Evolutionary conservation across 805 yeast species (phyloP).

Genomic region (Candida tammaniensis): DNA sequence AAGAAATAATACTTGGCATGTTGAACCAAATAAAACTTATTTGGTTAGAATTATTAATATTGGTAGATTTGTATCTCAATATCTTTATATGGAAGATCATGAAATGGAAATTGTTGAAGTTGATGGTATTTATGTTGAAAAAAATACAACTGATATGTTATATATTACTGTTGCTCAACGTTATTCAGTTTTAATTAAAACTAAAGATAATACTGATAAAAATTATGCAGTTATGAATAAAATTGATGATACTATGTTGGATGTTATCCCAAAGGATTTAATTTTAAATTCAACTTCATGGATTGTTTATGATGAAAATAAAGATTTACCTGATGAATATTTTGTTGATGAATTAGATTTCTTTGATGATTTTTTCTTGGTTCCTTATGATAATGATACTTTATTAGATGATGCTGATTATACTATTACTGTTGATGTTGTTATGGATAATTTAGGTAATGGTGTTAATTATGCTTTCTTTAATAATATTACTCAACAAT

Average conservation of each 20-base stretch:
- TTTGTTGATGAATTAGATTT: conserved; percentile 32
- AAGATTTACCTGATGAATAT: conserved; percentile 18
- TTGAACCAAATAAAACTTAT: conserved; percentile 61
- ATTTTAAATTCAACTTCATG: conserved; percentile 51
- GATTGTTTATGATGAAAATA: conserved; percentile 46
- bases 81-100: conserved; percentile 41
- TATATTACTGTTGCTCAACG: conserved; percentile 82
- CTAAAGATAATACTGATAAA: conserved; percentile 43
- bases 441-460: conserved; percentile 67
- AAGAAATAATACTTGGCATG: conserved; percentile 51
- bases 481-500: conserved; percentile 60
- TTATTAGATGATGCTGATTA: conserved; percentile 61
- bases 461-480: conserved; percentile 78
- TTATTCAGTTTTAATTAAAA: conserved; percentile 61
- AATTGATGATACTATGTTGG: conserved; percentile 68
- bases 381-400: conserved; percentile 54
- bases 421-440: conserved; percentile 54
- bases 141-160: conserved; percentile 50
- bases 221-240: conserved; percentile 63
- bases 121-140: conserved; percentile 56
- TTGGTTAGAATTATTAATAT: conserved; percentile 61
- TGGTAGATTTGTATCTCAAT: conserved; percentile 71
- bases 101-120: conserved; percentile 40
- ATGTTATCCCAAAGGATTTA: conserved; percentile 59
- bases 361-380: conserved; percentile 73